Evolutionary conservation across 768 basidiomycete species (phyloP), one percentile per base, ranked within the genome.

Genomic region (Termitomyces sp.): DNA sequence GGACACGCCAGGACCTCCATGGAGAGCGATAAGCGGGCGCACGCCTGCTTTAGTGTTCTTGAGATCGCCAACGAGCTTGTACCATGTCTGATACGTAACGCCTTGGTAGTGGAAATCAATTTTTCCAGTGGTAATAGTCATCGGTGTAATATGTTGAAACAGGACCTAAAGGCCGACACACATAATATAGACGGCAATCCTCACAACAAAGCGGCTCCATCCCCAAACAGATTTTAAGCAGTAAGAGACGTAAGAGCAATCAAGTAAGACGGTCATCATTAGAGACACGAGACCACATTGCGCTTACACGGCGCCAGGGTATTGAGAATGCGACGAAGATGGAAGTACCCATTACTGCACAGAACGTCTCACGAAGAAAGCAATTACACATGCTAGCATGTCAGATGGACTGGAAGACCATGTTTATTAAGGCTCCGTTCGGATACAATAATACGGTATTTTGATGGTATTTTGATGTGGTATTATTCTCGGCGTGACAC

Each of bases 1-100:
- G 0, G 74, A 64, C 6, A 72, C 59, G 5, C 78, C 76, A 0
- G 79, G 81, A 2, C 79, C 80, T 16, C 81, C 80, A 58, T 82
- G 80, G 0, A 80, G 64, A 1, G 70, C 70, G 32, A 81, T 62
- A 1, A 81, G 62, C 0, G 80, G 79, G 33, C 60, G 60, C 26
- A 55, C 46, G 20, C 56, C 60, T 24, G 57, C 42, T 48, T 54
- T 58, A 27, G 51, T 49, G 34, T 24, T 27, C 14, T 53, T 33
- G 9, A 63, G 52, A 49, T 60, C 47, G n/a, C 62, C 62, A 42
- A 57, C 42, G 33, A 63, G 30, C 43, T 60, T 63, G 44, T 63
- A 63, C 55, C 56, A 63, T 45, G 62, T 63, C 34, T 63, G 57
- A 53, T 60, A 63, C 32, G 59, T 63, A 18, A 39, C 48, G 20